Conservation (phyloP, 2,329 filamentous ascomycete species). For the Pseudogymnoascus sp. region DNA sequence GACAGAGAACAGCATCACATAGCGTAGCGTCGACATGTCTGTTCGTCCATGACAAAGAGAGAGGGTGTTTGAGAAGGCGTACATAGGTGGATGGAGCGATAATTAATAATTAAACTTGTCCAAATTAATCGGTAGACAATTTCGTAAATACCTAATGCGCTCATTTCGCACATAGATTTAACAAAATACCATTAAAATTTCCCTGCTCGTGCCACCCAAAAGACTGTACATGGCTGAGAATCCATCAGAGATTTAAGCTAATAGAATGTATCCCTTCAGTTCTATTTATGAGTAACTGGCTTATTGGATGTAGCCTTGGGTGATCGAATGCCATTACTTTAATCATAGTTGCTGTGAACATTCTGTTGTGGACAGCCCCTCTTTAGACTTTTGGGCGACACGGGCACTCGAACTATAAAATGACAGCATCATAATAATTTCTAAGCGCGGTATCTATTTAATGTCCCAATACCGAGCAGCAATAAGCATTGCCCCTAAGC, state of each 20-base stretch:
- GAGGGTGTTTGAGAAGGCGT: background rate
- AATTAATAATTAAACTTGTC: background rate
- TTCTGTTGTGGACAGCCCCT: background rate
- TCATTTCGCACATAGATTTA: background rate
- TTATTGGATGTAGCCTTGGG: background rate
- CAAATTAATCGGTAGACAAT: background rate
- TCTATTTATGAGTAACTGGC: background rate
- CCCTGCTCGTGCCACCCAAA: background rate
- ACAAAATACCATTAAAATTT: background rate
- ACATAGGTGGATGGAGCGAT: background rate
- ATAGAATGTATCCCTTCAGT: background rate
- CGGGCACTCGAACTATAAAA: background rate
- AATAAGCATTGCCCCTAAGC: constrained; percentile 64
- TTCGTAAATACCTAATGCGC: background rate
- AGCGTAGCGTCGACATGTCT: background rate
- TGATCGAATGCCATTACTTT: background rate
- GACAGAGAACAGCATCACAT: background rate
- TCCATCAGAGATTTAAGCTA: background rate
- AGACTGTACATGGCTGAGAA: no score
- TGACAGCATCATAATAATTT: background rate
- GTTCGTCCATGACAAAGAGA: background rate
- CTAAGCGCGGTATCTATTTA: constrained; percentile 8
- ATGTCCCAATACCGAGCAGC: constrained; percentile 28
- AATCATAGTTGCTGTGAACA: background rate
- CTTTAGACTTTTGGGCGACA: background rate